Evolutionary conservation across 352 stramenopile genomes (phyloP), one percentile per base, ranked within the genome.

Genomic region (Globisporangium orthogonon): DNA sequence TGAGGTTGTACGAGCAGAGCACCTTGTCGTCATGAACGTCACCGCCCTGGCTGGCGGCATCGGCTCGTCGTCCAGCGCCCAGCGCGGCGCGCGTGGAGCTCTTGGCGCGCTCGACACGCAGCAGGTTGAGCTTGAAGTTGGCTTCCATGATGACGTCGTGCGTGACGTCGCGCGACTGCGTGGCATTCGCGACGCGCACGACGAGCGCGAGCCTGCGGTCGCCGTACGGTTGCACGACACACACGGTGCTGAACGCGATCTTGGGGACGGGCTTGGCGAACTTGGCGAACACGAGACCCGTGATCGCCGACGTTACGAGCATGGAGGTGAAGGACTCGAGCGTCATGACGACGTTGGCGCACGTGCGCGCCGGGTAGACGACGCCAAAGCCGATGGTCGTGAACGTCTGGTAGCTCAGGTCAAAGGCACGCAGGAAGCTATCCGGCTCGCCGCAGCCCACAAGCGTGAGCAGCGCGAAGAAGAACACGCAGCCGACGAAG

Each of bases 91-190:
- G 56, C 10, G 28, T 58, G n/a, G 30, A 59, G 17, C 39, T 41
- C 17, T 60, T 54, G 18, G 76, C 76, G 65, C 76, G 67, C 56
- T 91, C 83, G 7, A 93, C 81, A 14, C 83, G 83, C 55, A 93
- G 56, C 50, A 93, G 63, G 59, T 89, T 89, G 14, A 91, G 68
- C 58, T 87, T 87, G 54, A 94, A 91, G 9, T 67, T 74, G 4
- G 77, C 77, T 49, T 94, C 81, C 79, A 94, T 89, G 58, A 94
- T 89, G 30, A 94, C 81, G 48, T 94, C 83, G 62, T 86, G 77
- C 0, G 76, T 88, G 50, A 91, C 78, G 51, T 93, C 78, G n/a
- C 70, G 74, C 0, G 83, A 91, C 58, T 86, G 78, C 17, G 77
- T 91, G 13, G 83, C 80, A 57, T 94, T 94, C 11, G 83, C 83